Base-by-base conservation (phyloP, 176 grass and related monocot genomes). In the Juncus inflexus region DNA sequence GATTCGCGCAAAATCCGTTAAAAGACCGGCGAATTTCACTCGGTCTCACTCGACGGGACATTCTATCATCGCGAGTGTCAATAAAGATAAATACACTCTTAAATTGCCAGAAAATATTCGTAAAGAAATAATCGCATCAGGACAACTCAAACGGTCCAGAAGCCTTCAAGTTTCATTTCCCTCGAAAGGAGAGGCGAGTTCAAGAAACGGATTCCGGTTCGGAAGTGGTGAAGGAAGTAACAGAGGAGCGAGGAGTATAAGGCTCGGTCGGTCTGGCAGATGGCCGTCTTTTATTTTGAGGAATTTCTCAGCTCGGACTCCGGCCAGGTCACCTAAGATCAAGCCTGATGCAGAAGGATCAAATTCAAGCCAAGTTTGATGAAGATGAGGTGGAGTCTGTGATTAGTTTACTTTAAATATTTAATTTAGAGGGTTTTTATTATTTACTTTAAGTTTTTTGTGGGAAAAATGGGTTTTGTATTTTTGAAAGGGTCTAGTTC, bases 21-120 rank as follows among this genome's bases (percentile, higher is more conserved):
- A 74, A 2, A 67, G 74, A 16, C 67, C 67, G 37, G 37, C 62
- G 43, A 42, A 65, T 14, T 76, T 83, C 47, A 58, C 77, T 80
- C 79, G 87, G 42, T 90, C 92, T 11, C 87, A 91, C 60, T 91
- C 92, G 42, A 96, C 92, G 2, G 92, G 91, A 43, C 87, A 91
- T 67, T 88, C 84, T 60, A 42, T 83, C 65, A 15, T 5, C 63
- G 4, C 78, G 39, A 78, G 77, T 12, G 80, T 60, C 19, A 61
- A 82, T 71, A 41, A 79, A 9, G 83, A 95, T 55, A 81, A 78
- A 63, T 95, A 83, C 83, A 95, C 90, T 53, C 90, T 95, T 51
- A 83, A 79, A 3, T 79, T 95, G 15, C 90, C 90, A 16, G 77
- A 95, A 39, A 82, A 81, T 78, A 76, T 95, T 55, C 79, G 62